Percentiles rank a stretch among this genome's conserved stretches.
phyloP scores from a whole-genome alignment of 176 grass and related monocot species.

The Zoysia japonica region DNA sequence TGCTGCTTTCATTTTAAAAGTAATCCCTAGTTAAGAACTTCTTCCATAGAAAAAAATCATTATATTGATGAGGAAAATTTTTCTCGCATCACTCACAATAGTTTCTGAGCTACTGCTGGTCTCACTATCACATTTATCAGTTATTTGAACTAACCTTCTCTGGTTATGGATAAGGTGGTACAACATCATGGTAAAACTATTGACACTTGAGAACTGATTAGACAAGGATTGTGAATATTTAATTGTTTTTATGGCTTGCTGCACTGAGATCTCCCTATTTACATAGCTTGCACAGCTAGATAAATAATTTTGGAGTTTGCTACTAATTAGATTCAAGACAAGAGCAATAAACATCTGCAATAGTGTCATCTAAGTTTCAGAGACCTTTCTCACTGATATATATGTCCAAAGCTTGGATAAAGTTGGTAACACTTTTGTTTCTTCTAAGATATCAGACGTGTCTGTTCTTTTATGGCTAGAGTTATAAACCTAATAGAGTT shows the following conservation, averaged over 20 bases:
- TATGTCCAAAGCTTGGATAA: too few relatives aligned
- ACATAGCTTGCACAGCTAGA: background rate
- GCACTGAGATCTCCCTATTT: background rate
- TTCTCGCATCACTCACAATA: background rate
- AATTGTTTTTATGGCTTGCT: background rate
- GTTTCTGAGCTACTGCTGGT: background rate
- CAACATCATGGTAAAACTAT: background rate
- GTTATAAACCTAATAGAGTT: background rate
- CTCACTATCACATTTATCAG: background rate
- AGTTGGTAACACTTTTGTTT: background rate
- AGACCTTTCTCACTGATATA: too few relatives aligned
- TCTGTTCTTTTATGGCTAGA: background rate
- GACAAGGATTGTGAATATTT: background rate
- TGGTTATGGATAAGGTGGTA: background rate
- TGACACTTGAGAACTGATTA: background rate
- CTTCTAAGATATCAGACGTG: background rate
- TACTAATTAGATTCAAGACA: too few relatives aligned
- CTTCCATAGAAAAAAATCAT: background rate
- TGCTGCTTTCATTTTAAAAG: background rate
- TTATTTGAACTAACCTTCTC: background rate
- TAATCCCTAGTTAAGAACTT: background rate
- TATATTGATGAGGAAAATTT: background rate
- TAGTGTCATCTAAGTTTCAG: too few relatives aligned
- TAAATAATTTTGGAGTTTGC: too few relatives aligned
- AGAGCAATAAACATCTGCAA: too few relatives aligned